phyloP scores from a whole-genome alignment of 2,329 filamentous ascomycete genomes.

The Apiospora pterosperma region DNA sequence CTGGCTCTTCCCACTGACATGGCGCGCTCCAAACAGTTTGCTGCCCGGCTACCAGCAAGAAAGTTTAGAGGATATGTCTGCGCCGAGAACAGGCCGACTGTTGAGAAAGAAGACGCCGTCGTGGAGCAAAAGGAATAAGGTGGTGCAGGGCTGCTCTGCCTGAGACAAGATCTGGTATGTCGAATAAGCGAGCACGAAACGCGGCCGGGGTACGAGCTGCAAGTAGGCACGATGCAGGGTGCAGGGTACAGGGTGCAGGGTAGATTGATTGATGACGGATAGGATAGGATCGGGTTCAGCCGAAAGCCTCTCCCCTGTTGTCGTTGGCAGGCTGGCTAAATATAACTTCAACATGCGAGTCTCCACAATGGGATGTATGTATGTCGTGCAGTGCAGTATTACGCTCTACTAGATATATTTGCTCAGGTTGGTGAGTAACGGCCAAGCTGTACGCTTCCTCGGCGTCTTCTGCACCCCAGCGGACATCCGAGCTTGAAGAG shows the following conservation, averaged over 20 bases:
- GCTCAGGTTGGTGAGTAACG: not conserved
- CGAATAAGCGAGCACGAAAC: not conserved
- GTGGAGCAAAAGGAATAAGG: slow-evolving; percentile 3
- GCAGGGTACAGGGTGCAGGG: not conserved
- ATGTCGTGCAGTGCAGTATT: not conserved
- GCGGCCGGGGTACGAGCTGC: not conserved
- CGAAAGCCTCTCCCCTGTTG: not conserved
- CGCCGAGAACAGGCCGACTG: slow-evolving; percentile 3
- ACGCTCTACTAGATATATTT: not conserved
- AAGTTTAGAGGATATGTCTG: slow-evolving; percentile 19
- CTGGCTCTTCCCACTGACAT: not conserved
- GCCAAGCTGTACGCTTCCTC: not conserved
- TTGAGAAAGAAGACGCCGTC: not conserved
- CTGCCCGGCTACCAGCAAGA: slow-evolving; percentile 17
- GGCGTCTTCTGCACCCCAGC: not conserved
- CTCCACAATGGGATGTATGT: not conserved
- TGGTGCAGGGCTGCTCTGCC: not conserved
- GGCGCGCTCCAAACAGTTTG: slow-evolving; percentile 12
- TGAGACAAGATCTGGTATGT: not conserved
- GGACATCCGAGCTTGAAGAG: no score
- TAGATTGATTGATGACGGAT: no score
- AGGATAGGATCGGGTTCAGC: not conserved
- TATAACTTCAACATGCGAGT: not conserved
- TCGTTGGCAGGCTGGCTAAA: not conserved
- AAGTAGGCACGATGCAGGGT: not conserved